Evolutionary conservation across 305 asterid genomes (phyloP).

Genomic region (Solanum hybrid): DNA sequence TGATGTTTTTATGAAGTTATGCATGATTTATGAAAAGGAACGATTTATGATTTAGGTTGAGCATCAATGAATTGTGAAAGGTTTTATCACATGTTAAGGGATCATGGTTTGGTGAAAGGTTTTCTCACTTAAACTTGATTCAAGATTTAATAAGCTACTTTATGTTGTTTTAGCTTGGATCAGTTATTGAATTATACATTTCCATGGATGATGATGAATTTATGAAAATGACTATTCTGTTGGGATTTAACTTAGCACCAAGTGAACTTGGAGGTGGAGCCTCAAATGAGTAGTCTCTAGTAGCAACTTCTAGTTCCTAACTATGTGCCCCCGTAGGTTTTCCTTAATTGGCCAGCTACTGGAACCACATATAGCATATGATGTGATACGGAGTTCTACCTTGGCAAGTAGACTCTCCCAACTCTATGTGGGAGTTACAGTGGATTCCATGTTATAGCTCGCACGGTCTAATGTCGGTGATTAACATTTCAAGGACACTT

Average conservation of each 20-base stretch:
- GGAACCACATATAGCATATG: background rate
- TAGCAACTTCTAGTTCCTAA: no score
- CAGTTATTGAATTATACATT: background rate
- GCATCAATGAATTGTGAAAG: background rate
- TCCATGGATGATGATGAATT: background rate
- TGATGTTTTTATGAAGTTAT: background rate
- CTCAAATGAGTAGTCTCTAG: no score
- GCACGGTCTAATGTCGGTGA: background rate
- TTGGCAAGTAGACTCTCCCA: background rate
- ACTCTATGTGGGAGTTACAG: background rate
- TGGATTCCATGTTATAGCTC: background rate
- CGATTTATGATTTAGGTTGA: background rate
- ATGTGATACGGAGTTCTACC: background rate
- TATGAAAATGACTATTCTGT: background rate
- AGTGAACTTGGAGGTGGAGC: background rate
- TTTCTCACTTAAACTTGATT: background rate
- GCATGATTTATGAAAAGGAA: background rate
- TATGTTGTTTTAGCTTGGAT: background rate
- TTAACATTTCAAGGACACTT: no score
- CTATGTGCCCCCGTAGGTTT: background rate
- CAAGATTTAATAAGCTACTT: background rate
- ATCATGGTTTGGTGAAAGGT: background rate
- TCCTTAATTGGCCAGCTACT: background rate
- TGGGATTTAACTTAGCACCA: background rate
- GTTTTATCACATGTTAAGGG: background rate